These are phyloP conservation scores for Phaeophleospora eucalypticola DNA, from an alignment of 2,329 filamentous ascomycete genomes.

Conservation along the genomic window DNA sequence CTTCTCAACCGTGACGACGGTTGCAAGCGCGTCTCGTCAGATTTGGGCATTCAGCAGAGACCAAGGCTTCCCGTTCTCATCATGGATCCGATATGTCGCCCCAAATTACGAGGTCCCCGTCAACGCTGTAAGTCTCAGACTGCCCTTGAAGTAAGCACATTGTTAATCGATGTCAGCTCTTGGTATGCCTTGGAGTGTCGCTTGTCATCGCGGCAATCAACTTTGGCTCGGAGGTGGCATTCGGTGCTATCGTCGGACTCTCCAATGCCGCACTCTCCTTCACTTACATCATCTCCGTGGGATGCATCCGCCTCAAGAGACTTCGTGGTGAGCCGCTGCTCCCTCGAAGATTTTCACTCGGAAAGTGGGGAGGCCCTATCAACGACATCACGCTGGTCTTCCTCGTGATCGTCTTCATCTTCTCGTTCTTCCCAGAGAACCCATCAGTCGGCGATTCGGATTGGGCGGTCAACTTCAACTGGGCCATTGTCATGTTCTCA, in stretches of 20 bases:
- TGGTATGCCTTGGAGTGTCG: slow-evolving; percentile 30
- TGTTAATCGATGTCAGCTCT: slow-evolving; percentile 18
- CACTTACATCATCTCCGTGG: slow-evolving; percentile 33
- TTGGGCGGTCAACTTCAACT: slow-evolving; percentile 31
- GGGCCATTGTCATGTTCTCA: slow-evolving; percentile 32
- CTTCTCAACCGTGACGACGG: slow-evolving; percentile 35
- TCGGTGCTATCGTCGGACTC: slow-evolving; percentile 41
- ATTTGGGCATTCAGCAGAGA: slow-evolving; percentile 34
- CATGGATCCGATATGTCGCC: slow-evolving; percentile 30
- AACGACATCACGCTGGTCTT: slow-evolving; percentile 33
- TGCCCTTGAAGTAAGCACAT: background rate
- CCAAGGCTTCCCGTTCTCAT: slow-evolving; percentile 33
- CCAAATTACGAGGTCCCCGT: slow-evolving; percentile 31
- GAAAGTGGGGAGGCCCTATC: slow-evolving; percentile 31
- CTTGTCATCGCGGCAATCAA: slow-evolving; percentile 40
- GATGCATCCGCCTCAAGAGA: slow-evolving; percentile 31
- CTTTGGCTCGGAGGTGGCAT: slow-evolving; percentile 38
- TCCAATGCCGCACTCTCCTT: slow-evolving; percentile 33
- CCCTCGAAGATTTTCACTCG: slow-evolving; percentile 30
- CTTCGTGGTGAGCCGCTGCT: slow-evolving; percentile 30
- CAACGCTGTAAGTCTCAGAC: slow-evolving; percentile 24
- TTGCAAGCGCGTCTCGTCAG: slow-evolving; percentile 32
- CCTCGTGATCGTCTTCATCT: slow-evolving; percentile 30
- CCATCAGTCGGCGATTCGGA: slow-evolving; percentile 18
- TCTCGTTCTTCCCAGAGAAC: slow-evolving; percentile 32